Evolutionary conservation across 129 eudicot species (phyloP).

Genomic region (Chrysanthemum lavandulifolium): DNA sequence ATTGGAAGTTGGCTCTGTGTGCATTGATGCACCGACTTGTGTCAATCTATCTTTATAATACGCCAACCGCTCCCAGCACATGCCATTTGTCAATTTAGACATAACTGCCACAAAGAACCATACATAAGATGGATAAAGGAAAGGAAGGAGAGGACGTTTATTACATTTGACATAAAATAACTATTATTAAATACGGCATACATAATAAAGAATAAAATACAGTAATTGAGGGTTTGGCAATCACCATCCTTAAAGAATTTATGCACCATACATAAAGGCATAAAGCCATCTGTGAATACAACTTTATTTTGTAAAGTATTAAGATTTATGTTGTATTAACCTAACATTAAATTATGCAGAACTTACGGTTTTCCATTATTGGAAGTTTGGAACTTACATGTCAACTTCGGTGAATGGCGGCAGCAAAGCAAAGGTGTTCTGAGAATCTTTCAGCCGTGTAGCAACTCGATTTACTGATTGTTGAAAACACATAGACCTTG

Average conservation of each 20-base stretch:
- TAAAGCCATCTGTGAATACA: no score
- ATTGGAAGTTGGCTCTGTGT: slow-evolving; percentile 30
- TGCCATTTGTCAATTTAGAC: slow-evolving; percentile 50
- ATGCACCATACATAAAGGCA: neutral
- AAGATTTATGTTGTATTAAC: neutral
- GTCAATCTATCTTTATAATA: slow-evolving; percentile 38
- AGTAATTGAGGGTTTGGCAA: no score
- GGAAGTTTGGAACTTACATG: slow-evolving; percentile 63
- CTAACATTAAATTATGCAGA: neutral
- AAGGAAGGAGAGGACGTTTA: neutral
- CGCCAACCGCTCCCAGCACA: slow-evolving; percentile 51
- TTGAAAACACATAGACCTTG: no score
- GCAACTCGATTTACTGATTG: slow-evolving; percentile 92
- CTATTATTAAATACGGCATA: no score
- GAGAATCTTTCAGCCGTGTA: slow-evolving; percentile 91
- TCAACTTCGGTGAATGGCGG: slow-evolving; percentile 97
- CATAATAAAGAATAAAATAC: no score
- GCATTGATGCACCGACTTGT: slow-evolving; percentile 40
- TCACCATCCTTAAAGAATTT: no score
- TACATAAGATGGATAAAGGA: slow-evolving; percentile 7
- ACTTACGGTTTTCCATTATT: no score
- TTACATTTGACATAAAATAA: neutral
- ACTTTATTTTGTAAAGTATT: neutral
- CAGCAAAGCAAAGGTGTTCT: slow-evolving; percentile 90
- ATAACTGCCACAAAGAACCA: slow-evolving; percentile 39